Evolutionary conservation across 768 basidiomycete species (phyloP).

Genomic region (Lactifluus hygrophoroides): DNA sequence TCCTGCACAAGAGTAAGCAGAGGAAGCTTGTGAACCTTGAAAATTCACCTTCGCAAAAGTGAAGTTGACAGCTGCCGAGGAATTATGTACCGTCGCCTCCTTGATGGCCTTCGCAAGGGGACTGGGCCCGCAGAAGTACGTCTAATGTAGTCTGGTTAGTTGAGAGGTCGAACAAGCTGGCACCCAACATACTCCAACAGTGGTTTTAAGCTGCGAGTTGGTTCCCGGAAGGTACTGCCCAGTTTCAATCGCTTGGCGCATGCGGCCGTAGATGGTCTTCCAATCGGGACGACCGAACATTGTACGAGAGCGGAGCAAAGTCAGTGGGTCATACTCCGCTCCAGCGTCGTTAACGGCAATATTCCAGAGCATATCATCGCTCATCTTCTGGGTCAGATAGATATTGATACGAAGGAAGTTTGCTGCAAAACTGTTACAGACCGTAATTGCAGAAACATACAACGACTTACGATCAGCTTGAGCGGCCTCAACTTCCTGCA

Average conservation of each 20-base stretch:
- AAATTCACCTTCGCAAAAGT: constrained; percentile 69
- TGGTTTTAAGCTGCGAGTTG: constrained; percentile 72
- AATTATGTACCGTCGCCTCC: constrained; percentile 52
- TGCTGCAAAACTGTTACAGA: constrained; percentile 35
- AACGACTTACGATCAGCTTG: constrained; percentile 74
- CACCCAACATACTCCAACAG: constrained; percentile 57
- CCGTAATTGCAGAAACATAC: neutral
- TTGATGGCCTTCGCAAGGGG: constrained; percentile 70
- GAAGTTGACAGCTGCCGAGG: constrained; percentile 54
- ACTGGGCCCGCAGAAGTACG: constrained; percentile 85
- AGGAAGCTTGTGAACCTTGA: constrained; percentile 5
- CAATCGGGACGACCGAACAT: constrained; percentile 92
- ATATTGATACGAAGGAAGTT: constrained; percentile 90
- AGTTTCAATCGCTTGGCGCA: constrained; percentile 69
- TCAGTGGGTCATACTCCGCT: constrained; percentile 82
- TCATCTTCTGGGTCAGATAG: constrained; percentile 81
- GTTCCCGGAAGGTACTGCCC: constrained; percentile 77
- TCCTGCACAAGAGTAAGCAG: constrained; percentile 33
- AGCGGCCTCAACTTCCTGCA: constrained; percentile 82
- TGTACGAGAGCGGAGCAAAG: constrained; percentile 79
- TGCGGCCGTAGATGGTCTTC: constrained; percentile 67
- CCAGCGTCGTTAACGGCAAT: constrained; percentile 83
- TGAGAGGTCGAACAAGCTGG: constrained; percentile 2
- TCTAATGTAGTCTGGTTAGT: constrained; percentile 33
- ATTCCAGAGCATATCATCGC: constrained; percentile 85